Conservation (phyloP, 1,284 basidiomycete genomes). For the Vanrija humicola region DNA sequence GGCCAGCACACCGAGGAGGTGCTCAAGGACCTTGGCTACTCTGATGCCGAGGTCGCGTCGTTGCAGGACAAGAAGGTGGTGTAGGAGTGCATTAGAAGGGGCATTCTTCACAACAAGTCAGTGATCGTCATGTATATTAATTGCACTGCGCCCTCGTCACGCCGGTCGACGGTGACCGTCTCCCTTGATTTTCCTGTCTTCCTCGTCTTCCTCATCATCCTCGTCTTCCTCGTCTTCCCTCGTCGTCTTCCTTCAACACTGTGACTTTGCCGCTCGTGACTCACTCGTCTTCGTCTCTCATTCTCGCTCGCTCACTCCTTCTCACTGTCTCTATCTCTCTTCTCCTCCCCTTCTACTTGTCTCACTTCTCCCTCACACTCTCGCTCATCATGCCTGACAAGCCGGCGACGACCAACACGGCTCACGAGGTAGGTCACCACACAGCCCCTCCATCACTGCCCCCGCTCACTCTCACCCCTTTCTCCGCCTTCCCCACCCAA, state of each 20-base stretch:
- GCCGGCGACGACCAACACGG: background rate
- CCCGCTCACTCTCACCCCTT: no score
- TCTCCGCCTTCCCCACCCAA: no score
- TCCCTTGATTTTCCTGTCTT: background rate
- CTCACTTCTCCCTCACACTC: background rate
- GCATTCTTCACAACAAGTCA: no score
- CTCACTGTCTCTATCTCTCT: background rate
- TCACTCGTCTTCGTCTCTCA: background rate
- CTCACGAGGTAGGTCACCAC: no score
- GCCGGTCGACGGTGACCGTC: no score
- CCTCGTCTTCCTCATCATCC: conserved; percentile 1
- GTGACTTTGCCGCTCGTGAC: background rate
- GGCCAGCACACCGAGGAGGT: conserved; percentile 81
- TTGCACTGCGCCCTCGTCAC: no score
- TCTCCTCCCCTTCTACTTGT: background rate
- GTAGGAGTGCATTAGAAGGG: no score
- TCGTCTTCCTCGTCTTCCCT: conserved; percentile 1
- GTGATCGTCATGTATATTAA: no score
- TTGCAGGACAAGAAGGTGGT: conserved; percentile 37
- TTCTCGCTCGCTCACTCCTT: background rate
- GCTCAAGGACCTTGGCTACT: conserved; percentile 66
- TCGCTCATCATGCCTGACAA: background rate
- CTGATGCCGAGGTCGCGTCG: conserved; percentile 57
- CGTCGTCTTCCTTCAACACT: background rate
- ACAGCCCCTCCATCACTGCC: no score